These are phyloP conservation scores for Candida verbasci DNA, from an alignment of 805 yeast species.

Conservation along the genomic window DNA sequence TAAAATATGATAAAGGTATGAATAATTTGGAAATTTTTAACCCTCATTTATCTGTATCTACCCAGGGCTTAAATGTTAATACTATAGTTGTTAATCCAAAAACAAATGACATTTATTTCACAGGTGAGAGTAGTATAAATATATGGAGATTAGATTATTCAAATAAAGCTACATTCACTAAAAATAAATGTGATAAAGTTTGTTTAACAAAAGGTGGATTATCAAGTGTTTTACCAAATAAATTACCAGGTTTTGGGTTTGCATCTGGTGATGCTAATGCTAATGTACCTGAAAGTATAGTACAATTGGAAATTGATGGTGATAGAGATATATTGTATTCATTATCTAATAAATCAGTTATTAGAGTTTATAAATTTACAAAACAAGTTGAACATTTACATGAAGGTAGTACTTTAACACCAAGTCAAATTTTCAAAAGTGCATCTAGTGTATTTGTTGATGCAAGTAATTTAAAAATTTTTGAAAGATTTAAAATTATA, in stretches of 20 bases:
- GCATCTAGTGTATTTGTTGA: conserved; percentile 52
- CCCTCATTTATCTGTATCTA: conserved; percentile 76
- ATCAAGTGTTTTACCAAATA: conserved; percentile 34
- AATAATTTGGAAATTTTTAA: conserved; percentile 66
- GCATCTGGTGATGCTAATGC: conserved; percentile 10
- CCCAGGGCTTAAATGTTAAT: conserved; percentile 72
- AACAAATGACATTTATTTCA: conserved; percentile 78
- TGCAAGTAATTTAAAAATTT: conserved; percentile 48
- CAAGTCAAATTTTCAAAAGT: conserved; percentile 44
- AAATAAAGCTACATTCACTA: conserved; percentile 81
- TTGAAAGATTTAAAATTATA: conserved; percentile 51
- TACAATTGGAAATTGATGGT: conserved; percentile 68
- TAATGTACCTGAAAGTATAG: conserved; percentile 50
- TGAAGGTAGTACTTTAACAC: conserved; percentile 35
- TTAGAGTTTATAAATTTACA: conserved; percentile 68
- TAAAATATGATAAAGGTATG: conserved; percentile 45
- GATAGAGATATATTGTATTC: conserved; percentile 76
- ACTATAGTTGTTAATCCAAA: conserved; percentile 53
- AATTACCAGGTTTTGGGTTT: conserved; percentile 25
- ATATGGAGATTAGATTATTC: conserved; percentile 87
- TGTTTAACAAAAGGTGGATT: conserved; percentile 70
- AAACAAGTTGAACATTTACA: conserved; percentile 33
- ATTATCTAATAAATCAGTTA: conserved; percentile 73
- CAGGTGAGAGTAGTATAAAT: conserved; percentile 70
- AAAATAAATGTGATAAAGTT: conserved; percentile 74